A percentile compares a stretch with the other conserved stretches of the same genome.
phyloP scores from a whole-genome alignment of 129 eudicot genomes.

The Lactuca saligna region DNA sequence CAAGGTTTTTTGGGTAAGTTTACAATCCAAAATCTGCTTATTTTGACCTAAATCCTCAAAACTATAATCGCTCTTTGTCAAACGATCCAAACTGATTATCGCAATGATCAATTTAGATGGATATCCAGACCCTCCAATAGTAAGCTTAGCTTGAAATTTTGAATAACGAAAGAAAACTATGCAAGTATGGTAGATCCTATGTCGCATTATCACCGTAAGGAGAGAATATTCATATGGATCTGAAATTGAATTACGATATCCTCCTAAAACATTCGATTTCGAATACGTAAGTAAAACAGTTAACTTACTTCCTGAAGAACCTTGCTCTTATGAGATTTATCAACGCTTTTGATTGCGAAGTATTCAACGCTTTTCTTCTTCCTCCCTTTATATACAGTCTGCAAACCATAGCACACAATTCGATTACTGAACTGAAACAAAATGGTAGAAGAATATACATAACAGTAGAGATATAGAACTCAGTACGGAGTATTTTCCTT shows the following conservation, averaged over 20 bases:
- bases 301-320: slow-evolving; percentile 80
- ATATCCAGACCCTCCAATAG: neutral
- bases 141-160: neutral
- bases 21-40: neutral
- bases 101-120: neutral
- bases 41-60: neutral
- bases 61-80: neutral
- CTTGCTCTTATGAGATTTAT: slow-evolving; percentile 79
- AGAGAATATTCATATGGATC: neutral
- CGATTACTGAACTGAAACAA: slow-evolving; percentile 10
- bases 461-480: slow-evolving; percentile 5
- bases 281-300: neutral
- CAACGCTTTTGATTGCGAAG: slow-evolving; percentile 79
- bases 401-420: slow-evolving; percentile 14
- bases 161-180: neutral
- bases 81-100: neutral
- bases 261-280: slow-evolving; percentile 4
- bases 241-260: neutral
- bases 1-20: neutral
- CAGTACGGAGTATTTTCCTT: slow-evolving; percentile 74
- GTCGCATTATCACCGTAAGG: neutral
- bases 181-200: neutral
- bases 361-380: slow-evolving; percentile 86
- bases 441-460: neutral
- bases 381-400: slow-evolving; percentile 90